Evolutionary conservation across 331 rosid species (phyloP).

Genomic region (Telfairia occidentalis): DNA sequence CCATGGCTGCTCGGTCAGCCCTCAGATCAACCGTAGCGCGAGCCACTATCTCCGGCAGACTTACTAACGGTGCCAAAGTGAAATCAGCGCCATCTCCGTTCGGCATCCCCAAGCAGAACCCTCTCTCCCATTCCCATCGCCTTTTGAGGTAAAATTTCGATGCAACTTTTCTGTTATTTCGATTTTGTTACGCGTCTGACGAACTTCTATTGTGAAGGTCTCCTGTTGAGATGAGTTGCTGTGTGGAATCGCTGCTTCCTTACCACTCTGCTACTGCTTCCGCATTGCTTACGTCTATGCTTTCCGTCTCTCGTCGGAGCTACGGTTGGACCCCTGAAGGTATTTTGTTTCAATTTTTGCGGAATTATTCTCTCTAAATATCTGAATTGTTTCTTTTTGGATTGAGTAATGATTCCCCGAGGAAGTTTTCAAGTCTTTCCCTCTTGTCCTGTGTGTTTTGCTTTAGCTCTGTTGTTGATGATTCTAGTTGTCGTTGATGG

Average conservation of each 20-base stretch:
- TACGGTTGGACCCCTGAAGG: conserved; percentile 79
- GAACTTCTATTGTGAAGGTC: conserved; percentile 24
- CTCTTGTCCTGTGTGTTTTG: not conserved
- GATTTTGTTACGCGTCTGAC: not conserved
- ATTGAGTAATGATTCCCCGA: not conserved
- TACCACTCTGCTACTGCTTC: conserved; percentile 81
- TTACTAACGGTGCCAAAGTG: conserved; percentile 31
- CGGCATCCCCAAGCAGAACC: conserved; percentile 40
- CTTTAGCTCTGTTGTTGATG: not conserved
- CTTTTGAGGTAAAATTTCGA: conserved; percentile 42
- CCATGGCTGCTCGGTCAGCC: conserved; percentile 59
- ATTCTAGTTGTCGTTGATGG: not conserved
- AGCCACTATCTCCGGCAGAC: conserved; percentile 21
- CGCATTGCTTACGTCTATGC: conserved; percentile 81
- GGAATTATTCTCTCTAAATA: not conserved
- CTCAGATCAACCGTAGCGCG: conserved; percentile 54
- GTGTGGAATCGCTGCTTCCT: conserved; percentile 69
- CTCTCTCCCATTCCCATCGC: conserved; percentile 45
- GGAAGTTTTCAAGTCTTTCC: not conserved
- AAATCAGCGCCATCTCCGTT: conserved; percentile 36
- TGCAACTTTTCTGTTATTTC: not conserved
- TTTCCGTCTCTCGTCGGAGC: conserved; percentile 52
- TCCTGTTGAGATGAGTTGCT: conserved; percentile 66
- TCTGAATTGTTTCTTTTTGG: not conserved
- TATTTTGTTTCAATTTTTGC: conserved; percentile 14